Conservation (phyloP, 2,329 filamentous ascomycete species). For the Pleurostoma richardsiae region DNA sequence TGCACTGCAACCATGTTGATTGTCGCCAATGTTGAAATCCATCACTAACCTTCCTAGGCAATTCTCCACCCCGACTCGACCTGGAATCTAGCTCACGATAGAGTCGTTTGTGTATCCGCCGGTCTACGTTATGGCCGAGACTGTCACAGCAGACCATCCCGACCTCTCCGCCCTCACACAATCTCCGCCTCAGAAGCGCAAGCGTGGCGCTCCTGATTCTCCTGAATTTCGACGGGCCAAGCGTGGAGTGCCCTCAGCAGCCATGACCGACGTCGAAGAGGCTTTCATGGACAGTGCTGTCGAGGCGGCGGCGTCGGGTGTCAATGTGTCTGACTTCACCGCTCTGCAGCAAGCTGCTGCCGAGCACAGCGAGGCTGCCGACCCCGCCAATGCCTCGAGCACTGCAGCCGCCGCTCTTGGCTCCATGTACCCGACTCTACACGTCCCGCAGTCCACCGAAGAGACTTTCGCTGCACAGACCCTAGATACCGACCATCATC, state of each 20-base stretch:
- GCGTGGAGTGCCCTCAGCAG: constrained; percentile 32
- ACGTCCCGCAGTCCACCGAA: constrained; percentile 52
- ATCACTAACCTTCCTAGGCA: no score
- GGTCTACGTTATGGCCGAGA: constrained; percentile 37
- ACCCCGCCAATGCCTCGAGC: constrained; percentile 50
- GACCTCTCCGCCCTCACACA: constrained; percentile 8
- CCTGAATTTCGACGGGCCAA: constrained; percentile 8
- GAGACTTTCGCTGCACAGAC: constrained; percentile 55
- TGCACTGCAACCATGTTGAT: no score
- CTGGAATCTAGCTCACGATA: no score
- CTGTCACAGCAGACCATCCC: constrained; percentile 21
- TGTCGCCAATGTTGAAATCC: no score
- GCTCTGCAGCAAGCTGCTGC: constrained; percentile 50
- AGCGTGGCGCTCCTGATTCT: constrained; percentile 7
- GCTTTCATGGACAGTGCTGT: constrained; percentile 52
- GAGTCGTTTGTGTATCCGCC: constrained; percentile 4
- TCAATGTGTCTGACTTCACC: constrained; percentile 50
- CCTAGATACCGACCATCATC: constrained; percentile 27
- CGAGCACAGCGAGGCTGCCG: constrained; percentile 40
- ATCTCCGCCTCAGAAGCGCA: constrained; percentile 9
- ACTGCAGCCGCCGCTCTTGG: constrained; percentile 55
- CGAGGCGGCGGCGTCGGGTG: constrained; percentile 37
- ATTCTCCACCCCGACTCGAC: no score
- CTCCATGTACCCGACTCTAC: constrained; percentile 54
- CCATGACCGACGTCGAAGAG: constrained; percentile 40